Evolutionary conservation across 2,329 filamentous ascomycete genomes (phyloP).

Genomic region (Diaporthe eres): DNA sequence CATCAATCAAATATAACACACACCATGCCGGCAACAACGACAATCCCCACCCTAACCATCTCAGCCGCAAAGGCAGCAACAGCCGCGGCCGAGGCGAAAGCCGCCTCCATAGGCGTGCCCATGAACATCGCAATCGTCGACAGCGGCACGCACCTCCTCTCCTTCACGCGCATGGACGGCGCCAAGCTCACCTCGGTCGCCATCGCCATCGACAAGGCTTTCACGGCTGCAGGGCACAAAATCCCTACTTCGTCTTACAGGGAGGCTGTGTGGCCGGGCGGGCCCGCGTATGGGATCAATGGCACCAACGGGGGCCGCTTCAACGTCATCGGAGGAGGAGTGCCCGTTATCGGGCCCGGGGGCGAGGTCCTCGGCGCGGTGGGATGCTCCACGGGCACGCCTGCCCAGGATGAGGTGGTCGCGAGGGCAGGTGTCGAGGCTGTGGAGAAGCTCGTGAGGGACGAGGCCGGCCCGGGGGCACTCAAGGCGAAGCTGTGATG

Average conservation of each 20-base stretch:
- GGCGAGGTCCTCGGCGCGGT: conserved; percentile 35
- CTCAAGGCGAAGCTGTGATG: conserved; percentile 33
- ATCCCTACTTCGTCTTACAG: conserved; percentile 32
- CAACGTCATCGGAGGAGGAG: conserved; percentile 33
- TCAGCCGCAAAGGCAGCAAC: conserved; percentile 31
- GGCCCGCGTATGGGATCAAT: conserved; percentile 33
- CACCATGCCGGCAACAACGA: conserved; percentile 23
- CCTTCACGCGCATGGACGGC: conserved; percentile 35
- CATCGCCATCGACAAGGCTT: conserved; percentile 38
- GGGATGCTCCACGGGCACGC: conserved; percentile 26
- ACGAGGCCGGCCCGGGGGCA: neutral
- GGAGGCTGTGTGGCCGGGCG: conserved; percentile 33
- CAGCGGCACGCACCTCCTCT: conserved; percentile 27
- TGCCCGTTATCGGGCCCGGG: neutral
- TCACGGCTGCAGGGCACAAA: conserved; percentile 31
- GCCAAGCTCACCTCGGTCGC: conserved; percentile 34
- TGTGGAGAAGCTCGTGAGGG: conserved; percentile 21
- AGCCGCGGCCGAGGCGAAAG: conserved; percentile 29
- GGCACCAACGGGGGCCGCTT: conserved; percentile 31
- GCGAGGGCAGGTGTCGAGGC: conserved; percentile 34
- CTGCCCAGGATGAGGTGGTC: conserved; percentile 36
- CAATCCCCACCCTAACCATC: conserved; percentile 32
- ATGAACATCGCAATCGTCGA: conserved; percentile 39
- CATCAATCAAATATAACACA: neutral
- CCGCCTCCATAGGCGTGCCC: conserved; percentile 30